Percentiles rank a stretch among this genome's conserved stretches.
phyloP scores from a whole-genome alignment of 176 grass and related monocot species.

The Ananas comosus region DNA sequence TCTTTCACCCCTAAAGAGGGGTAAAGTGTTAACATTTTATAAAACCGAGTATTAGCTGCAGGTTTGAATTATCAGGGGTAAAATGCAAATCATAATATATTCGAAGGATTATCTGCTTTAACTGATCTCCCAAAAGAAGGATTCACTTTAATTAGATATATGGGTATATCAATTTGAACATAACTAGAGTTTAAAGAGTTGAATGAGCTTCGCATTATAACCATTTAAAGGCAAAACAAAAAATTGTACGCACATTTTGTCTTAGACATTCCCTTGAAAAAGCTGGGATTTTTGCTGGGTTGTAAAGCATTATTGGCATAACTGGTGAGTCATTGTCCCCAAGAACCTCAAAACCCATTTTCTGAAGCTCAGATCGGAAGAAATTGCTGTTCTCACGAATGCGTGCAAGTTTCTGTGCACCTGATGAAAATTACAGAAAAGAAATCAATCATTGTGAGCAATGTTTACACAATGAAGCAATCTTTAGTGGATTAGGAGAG shows the following conservation, averaged over 20 bases:
- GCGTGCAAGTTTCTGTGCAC: constrained; percentile 71
- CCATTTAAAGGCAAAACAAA: background rate
- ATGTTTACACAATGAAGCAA: background rate
- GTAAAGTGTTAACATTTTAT: too few relatives aligned
- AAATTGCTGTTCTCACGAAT: constrained; percentile 92
- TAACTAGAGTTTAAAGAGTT: background rate
- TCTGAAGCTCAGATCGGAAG: constrained; percentile 78
- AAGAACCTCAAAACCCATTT: constrained; percentile 92
- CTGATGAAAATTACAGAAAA: constrained; percentile 31
- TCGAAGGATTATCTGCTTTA: too few relatives aligned
- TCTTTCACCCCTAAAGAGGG: too few relatives aligned
- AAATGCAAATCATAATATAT: too few relatives aligned
- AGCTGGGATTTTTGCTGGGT: constrained; percentile 77
- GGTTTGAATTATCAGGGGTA: too few relatives aligned
- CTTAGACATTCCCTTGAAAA: constrained; percentile 76
- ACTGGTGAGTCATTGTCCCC: constrained; percentile 83
- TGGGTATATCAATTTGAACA: background rate
- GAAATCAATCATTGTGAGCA: background rate
- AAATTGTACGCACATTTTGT: constrained; percentile 50
- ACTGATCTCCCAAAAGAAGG: too few relatives aligned
- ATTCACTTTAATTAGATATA: background rate
- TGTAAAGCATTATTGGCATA: constrained; percentile 90
- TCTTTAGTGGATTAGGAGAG: background rate
- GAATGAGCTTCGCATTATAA: background rate
- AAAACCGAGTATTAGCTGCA: too few relatives aligned